Base-by-base conservation (phyloP, 805 yeast genomes). In the Wickerhamomyces queroliae region DNA sequence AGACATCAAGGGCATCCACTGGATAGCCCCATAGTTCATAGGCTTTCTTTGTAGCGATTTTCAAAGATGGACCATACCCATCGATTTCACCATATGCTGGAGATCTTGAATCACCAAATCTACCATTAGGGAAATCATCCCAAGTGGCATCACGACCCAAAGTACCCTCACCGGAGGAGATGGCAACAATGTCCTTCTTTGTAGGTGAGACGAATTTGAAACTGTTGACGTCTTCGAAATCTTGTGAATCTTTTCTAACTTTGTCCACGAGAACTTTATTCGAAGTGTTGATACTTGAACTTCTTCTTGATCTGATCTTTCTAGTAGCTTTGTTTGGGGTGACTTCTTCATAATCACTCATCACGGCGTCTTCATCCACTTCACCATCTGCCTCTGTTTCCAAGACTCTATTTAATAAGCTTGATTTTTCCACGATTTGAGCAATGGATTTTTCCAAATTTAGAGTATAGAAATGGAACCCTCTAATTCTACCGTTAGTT, bases 61-160 rank as follows among this genome's bases (percentile, higher is more conserved):
- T 90, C 52, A 93, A 73, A 3, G 84, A 77, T 0, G 97, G 96
- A 2, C 98, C 98, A 59, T 91, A 93, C 23, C 98, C 98, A 59
- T 90, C 97, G 52, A 91, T 87, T 64, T 91, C 97, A 68, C 98
- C 99, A 62, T 85, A 91, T 1, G 98, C 98, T 16, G 97, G 96
- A 25, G 96, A 87, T 53, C 93, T 72, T 0, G 96, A 85, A 63
- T 89, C 95, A 65, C 97, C 95, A 61, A 87, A 88, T 65, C 98
- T 74, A 57, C 97, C 96, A 62, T 90, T 88, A 21, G 96, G 93
- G 62, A 87, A 90, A 55, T 90, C 98, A 67, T 90, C 98, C 98
- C 98, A 90, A 1, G 90, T 85, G 4, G 95, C 95, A 59, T 86
- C 93, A 52, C 86, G 78, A 26, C 95, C 95, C 21, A 87, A 56